Conservation (phyloP, 2,329 filamentous ascomycete genomes). For the Cordyceps farinosa region DNA sequence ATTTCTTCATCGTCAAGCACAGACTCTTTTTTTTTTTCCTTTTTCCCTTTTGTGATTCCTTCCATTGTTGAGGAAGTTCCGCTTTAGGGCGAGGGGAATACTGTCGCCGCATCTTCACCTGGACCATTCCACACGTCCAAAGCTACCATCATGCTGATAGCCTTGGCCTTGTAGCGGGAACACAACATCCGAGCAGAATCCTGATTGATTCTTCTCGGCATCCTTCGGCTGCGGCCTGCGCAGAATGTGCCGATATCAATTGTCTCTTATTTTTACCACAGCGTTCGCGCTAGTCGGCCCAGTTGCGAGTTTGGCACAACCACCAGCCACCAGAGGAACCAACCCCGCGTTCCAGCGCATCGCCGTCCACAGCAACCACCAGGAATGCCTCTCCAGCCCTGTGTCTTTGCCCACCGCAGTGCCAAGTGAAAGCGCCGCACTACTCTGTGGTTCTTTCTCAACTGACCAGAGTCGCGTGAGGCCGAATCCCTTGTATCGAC, state of each 20-base stretch:
- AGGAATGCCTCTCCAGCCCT: neutral
- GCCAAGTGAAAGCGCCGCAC: no score
- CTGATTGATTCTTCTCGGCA: no score
- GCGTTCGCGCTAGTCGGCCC: neutral
- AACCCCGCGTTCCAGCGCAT: constrained; percentile 4
- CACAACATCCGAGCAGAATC: no score
- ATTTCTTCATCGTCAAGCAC: constrained; percentile 3
- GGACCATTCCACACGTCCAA: no score
- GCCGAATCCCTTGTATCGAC: neutral
- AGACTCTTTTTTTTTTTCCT: neutral
- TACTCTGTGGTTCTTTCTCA: neutral
- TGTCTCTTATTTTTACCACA: neutral
- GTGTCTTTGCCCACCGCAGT: neutral
- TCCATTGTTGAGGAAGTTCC: neutral
- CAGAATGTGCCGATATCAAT: neutral
- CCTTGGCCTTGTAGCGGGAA: no score
- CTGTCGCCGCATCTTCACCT: no score
- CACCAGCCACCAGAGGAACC: neutral
- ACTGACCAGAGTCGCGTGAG: neutral
- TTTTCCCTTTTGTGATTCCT: neutral
- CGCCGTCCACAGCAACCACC: neutral
- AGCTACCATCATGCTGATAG: no score
- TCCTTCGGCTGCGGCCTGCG: no score
- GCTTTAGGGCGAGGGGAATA: neutral
- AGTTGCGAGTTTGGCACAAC: neutral